phyloP scores from a whole-genome alignment of 139 green algal genomes.

The Chlorella sp. region DNA sequence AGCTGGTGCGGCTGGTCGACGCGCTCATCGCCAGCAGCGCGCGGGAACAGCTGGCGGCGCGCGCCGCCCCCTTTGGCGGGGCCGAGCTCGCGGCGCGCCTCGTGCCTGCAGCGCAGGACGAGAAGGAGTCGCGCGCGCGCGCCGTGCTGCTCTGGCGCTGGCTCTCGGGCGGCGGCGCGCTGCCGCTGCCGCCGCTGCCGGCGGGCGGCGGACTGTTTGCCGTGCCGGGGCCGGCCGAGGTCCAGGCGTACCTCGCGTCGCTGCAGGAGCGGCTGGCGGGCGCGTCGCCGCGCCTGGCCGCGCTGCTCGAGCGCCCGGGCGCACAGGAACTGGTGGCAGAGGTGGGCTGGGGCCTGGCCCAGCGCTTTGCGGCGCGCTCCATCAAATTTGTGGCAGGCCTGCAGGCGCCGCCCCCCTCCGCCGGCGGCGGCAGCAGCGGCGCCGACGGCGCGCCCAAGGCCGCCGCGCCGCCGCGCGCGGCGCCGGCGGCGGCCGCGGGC shows the following conservation, averaged over 20 bases:
- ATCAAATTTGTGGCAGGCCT: slow-evolving; percentile 73
- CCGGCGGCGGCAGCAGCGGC: slow-evolving; percentile 8
- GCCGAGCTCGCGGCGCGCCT: slow-evolving; percentile 47
- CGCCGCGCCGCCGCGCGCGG: too few species aligned
- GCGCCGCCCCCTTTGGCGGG: slow-evolving; percentile 42
- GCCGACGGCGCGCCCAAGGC: background rate
- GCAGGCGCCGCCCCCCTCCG: background rate
- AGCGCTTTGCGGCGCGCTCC: slow-evolving; percentile 65
- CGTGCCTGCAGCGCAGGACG: slow-evolving; percentile 56
- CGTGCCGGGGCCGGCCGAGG: slow-evolving; percentile 29
- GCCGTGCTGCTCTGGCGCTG: slow-evolving; percentile 48
- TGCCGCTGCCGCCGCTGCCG: slow-evolving; percentile 25
- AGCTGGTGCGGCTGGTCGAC: slow-evolving; percentile 77
- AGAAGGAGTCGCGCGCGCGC: slow-evolving; percentile 47
- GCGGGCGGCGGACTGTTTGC: slow-evolving; percentile 4
- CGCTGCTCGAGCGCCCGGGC: slow-evolving; percentile 56
- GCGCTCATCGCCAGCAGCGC: slow-evolving; percentile 25
- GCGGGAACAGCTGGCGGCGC: slow-evolving; percentile 17
- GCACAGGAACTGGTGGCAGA: slow-evolving; percentile 61
- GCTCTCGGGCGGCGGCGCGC: slow-evolving; percentile 11
- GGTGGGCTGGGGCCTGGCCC: slow-evolving; percentile 57
- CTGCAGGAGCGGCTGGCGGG: slow-evolving; percentile 31
- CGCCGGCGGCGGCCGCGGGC: too few species aligned
- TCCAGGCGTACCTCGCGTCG: slow-evolving; percentile 37
- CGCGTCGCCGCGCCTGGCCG: slow-evolving; percentile 43